Conservation (phyloP, 2,329 filamentous ascomycete genomes). For the Hypoxylon sp. region DNA sequence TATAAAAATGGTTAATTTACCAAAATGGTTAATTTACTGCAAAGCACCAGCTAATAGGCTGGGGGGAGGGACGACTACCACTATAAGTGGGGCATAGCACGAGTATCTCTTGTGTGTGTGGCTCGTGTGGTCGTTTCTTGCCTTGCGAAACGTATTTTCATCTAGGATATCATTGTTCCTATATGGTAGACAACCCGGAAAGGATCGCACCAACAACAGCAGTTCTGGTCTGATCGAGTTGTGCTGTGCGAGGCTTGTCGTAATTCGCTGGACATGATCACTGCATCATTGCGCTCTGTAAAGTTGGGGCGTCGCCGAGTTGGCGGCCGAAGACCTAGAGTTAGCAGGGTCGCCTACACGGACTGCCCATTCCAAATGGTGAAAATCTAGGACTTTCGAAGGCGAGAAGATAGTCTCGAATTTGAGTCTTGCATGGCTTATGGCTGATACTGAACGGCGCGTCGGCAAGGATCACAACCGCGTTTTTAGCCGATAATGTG, state of each 20-base stretch:
- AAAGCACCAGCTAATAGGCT: too few relatives aligned
- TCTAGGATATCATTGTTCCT: slow-evolving; percentile 14
- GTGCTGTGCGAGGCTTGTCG: slow-evolving; percentile 18
- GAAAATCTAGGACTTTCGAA: not conserved
- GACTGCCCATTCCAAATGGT: not conserved
- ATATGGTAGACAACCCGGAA: slow-evolving; percentile 22
- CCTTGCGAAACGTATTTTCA: slow-evolving; percentile 11
- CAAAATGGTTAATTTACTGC: too few relatives aligned
- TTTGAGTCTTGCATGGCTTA: slow-evolving; percentile 1
- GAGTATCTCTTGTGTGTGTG: slow-evolving; percentile 32
- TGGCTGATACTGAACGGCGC: slow-evolving; percentile 11
- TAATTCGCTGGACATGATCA: slow-evolving; percentile 15
- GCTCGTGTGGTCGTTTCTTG: slow-evolving; percentile 22
- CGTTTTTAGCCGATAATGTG: slow-evolving; percentile 31
- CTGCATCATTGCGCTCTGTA: not conserved
- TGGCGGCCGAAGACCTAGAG: slow-evolving; percentile 7
- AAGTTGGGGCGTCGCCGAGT: slow-evolving; percentile 7
- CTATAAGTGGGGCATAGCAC: too few relatives aligned
- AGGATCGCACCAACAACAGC: slow-evolving; percentile 17
- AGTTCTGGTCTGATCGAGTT: slow-evolving; percentile 24
- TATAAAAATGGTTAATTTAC: too few relatives aligned
- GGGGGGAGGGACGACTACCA: too few relatives aligned
- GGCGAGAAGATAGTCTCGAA: too few relatives aligned
- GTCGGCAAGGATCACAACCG: slow-evolving; percentile 26
- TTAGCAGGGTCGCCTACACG: slow-evolving; percentile 7